phyloP scores from a whole-genome alignment of 2,329 filamentous ascomycete species.

The Pestalotiopsis fici region DNA sequence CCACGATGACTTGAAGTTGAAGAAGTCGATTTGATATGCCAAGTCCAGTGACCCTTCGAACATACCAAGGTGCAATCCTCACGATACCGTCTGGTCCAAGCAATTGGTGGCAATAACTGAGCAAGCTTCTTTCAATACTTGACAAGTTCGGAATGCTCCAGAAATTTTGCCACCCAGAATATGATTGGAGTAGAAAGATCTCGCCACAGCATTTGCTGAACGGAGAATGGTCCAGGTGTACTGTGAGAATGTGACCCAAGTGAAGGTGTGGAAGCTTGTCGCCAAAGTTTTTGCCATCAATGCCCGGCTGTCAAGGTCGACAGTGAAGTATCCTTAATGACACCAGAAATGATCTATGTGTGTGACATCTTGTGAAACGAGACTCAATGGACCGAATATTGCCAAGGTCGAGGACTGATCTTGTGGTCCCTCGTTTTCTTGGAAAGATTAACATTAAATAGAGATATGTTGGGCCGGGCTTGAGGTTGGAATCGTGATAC shows the following conservation, averaged over 20 bases:
- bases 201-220: neutral
- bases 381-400: neutral
- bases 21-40: neutral
- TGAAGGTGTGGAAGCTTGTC: neutral
- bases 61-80: neutral
- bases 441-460: too few species aligned
- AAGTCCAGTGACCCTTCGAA: neutral
- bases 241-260: neutral
- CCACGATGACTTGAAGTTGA: neutral
- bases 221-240: neutral
- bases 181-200: neutral
- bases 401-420: neutral
- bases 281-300: neutral
- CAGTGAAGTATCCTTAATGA: neutral
- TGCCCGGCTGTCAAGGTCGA: neutral
- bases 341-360: neutral
- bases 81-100: neutral
- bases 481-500: too few species aligned
- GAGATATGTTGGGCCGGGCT: too few species aligned
- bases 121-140: neutral
- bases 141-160: neutral
- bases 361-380: neutral
- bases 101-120: neutral
- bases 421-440: neutral
- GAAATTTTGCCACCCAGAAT: neutral